Base-by-base conservation (phyloP, 2,329 filamentous ascomycete genomes). In the Onygena corvina region DNA sequence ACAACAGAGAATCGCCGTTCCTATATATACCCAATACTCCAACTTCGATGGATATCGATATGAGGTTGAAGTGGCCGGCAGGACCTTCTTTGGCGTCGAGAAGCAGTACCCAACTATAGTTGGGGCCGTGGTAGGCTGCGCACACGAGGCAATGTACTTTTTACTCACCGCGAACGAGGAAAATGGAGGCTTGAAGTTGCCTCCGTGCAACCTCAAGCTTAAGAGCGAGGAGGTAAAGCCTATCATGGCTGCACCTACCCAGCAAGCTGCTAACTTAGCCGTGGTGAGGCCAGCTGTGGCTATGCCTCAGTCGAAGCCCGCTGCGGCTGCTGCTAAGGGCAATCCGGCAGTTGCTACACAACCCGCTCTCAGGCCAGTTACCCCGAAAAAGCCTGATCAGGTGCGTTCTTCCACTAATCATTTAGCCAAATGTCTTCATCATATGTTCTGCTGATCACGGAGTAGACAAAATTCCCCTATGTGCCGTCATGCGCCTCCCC, bases 81-180 rank as follows among this genome's bases (percentile, higher is more conserved):
- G 52, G 46, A 52, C 53, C 18, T 57, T 58, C 54, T 55, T 58
- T 46, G 51, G 56, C 2, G 11, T 46, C 12, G 20, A 57, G 34
- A 56, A 53, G 16, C 49, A 55, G 14, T 58, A 64, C 23, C n/a
- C 35, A n/a, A 52, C 36, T 1, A 55, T 59, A n/a, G 44, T 40
- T 2, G 55, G 60, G 11, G 64, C 63, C 1, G 54, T 54, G n/a
- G 60, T 63, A 20, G 56, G 56, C 1, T 57, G 57, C 16, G 60
- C 63, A 0, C 61, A 67, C 36, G 48, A 53, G 25, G 58, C 59
- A 9, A 27, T 67, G 14, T 54, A 64, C 33, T 23, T 29, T 21
- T 18, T 54, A 20, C 25, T 54, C 21, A 20, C 49, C 14, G 16
- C 21, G 7, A 14, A n/a, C 16, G 27, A 9, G 5, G 11, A 34